These are phyloP conservation scores for Neurospora tetraspora DNA, from an alignment of 495 filamentous ascomycete genomes.

Conservation along the genomic window DNA sequence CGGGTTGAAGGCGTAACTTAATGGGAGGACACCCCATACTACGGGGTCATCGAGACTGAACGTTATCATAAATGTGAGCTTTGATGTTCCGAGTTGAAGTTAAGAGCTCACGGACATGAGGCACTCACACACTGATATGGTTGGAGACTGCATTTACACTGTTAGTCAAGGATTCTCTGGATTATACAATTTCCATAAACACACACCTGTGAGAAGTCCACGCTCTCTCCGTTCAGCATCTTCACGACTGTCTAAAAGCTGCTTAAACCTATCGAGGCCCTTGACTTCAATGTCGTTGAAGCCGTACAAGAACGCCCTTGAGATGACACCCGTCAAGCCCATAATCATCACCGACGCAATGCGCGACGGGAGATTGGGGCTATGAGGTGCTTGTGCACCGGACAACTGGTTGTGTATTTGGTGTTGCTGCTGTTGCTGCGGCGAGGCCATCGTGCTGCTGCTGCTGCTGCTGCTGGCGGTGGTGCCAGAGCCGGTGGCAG, in stretches of 20 bases:
- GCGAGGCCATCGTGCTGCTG: not conserved
- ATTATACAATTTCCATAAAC: not conserved
- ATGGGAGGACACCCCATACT: slow-evolving; percentile 80
- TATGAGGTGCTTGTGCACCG: slow-evolving; percentile 5
- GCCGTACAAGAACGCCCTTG: slow-evolving; percentile 34
- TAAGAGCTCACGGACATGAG: slow-evolving; percentile 8
- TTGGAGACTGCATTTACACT: slow-evolving; percentile 62
- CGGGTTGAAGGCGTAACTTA: slow-evolving; percentile 55
- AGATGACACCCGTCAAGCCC: slow-evolving; percentile 38
- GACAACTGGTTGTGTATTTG: not conserved
- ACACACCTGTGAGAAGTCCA: slow-evolving; percentile 83
- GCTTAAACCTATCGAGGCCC: slow-evolving; percentile 64
- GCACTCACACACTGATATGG: slow-evolving; percentile 87
- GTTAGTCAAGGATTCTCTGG: slow-evolving; percentile 1
- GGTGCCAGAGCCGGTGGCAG: slow-evolving; percentile 5
- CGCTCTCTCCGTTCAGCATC: slow-evolving; percentile 58
- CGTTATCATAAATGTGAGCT: not conserved
- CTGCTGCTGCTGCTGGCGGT: not conserved
- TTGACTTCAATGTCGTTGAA: slow-evolving; percentile 51
- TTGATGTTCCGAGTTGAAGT: not conserved
- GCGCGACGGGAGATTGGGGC: slow-evolving; percentile 44
- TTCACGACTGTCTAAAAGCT: slow-evolving; percentile 61
- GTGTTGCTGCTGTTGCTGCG: not conserved
- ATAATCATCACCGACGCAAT: slow-evolving; percentile 43
- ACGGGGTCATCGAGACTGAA: slow-evolving; percentile 84